Percentiles rank a stretch among this genome's conserved stretches.
Conservation (phyloP, 2,329 filamentous ascomycete genomes). For the Beauveria pseudobassiana region DNA sequence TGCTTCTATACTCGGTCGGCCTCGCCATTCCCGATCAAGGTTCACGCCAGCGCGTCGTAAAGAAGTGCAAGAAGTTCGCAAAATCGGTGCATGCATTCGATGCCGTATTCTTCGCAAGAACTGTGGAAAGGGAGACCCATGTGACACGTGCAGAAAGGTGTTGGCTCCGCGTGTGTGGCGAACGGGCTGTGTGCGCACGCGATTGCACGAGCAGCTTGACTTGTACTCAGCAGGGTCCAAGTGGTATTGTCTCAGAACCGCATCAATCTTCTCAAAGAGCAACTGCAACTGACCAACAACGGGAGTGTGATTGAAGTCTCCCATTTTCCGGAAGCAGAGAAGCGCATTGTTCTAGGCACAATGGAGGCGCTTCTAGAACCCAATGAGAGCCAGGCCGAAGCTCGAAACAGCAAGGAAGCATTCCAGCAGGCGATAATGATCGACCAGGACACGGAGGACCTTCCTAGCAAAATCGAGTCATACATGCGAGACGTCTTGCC, state of each 20-base stretch:
- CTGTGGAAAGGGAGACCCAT: constrained; percentile 56
- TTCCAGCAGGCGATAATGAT: constrained; percentile 44
- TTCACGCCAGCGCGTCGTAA: constrained; percentile 53
- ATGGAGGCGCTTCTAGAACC: constrained; percentile 27
- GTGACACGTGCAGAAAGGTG: constrained; percentile 56
- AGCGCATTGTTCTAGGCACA: constrained; percentile 33
- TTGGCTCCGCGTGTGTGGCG: constrained; percentile 58
- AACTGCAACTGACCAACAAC: constrained; percentile 40
- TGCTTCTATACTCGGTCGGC: constrained; percentile 36
- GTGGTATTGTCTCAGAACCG: constrained; percentile 54
- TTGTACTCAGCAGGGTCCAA: constrained; percentile 57
- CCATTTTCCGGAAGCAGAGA: constrained; percentile 47
- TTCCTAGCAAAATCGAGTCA: constrained; percentile 49
- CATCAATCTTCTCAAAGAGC: constrained; percentile 46
- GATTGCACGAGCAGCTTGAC: constrained; percentile 53
- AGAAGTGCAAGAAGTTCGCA: constrained; percentile 58
- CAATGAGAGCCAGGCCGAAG: constrained; percentile 26
- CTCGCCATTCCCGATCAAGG: constrained; percentile 47
- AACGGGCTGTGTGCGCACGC: constrained; percentile 54
- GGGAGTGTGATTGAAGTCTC: constrained; percentile 48
- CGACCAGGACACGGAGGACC: constrained; percentile 53
- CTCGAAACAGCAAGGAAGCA: constrained; percentile 26
- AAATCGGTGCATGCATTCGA: constrained; percentile 57
- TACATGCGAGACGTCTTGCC: constrained; percentile 54
- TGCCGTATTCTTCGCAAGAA: constrained; percentile 60